These are phyloP conservation scores for Wickerhamiella spandovensis DNA, from an alignment of 805 yeast species.

Conservation along the genomic window DNA sequence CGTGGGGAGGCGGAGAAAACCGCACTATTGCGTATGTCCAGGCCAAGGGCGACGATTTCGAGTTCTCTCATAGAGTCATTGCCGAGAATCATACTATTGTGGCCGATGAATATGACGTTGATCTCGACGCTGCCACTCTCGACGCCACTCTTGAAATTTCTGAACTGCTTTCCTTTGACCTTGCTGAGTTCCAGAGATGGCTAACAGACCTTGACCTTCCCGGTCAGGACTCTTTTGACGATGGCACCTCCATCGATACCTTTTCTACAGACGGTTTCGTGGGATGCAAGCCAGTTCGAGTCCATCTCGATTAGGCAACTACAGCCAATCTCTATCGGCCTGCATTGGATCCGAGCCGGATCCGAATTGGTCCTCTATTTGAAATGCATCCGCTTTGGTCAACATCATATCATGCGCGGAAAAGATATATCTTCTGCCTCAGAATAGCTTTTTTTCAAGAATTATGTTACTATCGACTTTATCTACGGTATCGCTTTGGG, in stretches of 20 bases:
- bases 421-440: background rate
- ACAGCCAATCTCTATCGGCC: background rate
- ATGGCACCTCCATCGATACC: background rate
- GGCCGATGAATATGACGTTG: background rate
- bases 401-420: background rate
- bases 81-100: background rate
- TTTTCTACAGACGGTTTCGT: background rate
- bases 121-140: background rate
- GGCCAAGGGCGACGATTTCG: background rate
- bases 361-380: too few species aligned
- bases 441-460: background rate
- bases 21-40: background rate
- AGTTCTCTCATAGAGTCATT: background rate
- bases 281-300: background rate
- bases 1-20: background rate
- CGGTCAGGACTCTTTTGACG: background rate
- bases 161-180: background rate
- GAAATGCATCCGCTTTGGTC: background rate
- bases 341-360: too few species aligned
- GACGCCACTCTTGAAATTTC: background rate
- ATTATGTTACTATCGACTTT: background rate
- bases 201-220: background rate
- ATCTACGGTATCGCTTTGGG: background rate
- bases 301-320: background rate
- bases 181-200: background rate